Evolutionary conservation across 495 filamentous ascomycete species (phyloP), one percentile per base, ranked within the genome.

Genomic region (Astrothelium macrocarpum): DNA sequence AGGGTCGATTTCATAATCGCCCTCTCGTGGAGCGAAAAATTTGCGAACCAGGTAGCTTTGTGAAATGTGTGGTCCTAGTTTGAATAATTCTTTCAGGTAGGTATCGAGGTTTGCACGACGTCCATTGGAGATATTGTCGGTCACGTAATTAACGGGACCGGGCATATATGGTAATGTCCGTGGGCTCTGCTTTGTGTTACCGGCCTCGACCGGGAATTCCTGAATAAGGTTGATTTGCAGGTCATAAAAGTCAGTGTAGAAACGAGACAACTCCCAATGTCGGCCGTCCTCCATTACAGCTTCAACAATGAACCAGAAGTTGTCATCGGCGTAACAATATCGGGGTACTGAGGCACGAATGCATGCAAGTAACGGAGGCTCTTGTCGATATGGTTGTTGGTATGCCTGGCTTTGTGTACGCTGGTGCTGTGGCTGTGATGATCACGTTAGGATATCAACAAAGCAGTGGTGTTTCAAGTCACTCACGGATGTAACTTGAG

Each of bases 181-280:
- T 61, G 87, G 84, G 67, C 86, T 85, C 45, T 84, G 83, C 59
- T 84, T 85, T 61, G 89, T 88, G 31, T 88, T 88, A 26, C 94
- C 93, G 31, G 94, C 92, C 71, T 97, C 95, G 18, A 89, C 85
- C 39, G 94, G 93, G 71, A 96, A 97, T 68, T 95, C 90, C 45
- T 90, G 92, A 53, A 98, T 80, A 5, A 98, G 87, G 20, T 89
- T 87, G 72, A 97, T 97, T 74, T 98, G 94, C 76, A 97, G 95
- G 71, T 97, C 94, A 75, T 97, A 98, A 72, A 98, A 98, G 73
- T 98, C 95, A 71, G 96, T 90, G 71, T 98, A 98, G 70, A 91
- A 94, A 59, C 94, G 84, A 59, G 89, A 90, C 49, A 98, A 77
- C 71, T 95, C 91, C 91, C 93, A 97, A 69, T 88, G 86, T 53